These are phyloP conservation scores for Trapa incisa DNA, from an alignment of 345 rosid species.

Conservation along the genomic window DNA sequence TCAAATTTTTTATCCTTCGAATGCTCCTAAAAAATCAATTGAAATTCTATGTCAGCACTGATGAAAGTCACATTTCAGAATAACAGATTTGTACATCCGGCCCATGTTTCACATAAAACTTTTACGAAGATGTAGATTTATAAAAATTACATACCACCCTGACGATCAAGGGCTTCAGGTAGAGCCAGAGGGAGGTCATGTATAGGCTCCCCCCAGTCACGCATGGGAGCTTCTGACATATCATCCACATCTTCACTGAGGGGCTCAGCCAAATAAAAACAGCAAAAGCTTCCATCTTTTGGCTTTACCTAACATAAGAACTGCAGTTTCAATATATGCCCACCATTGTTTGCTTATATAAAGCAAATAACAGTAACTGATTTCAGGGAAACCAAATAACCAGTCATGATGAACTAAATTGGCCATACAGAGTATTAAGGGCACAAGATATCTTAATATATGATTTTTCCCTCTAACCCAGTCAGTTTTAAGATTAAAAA, in stretches of 20 bases:
- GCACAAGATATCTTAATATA: neutral
- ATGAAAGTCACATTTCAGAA: neutral
- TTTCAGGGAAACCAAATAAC: neutral
- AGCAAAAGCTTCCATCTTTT: conserved; percentile 40
- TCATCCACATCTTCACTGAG: conserved; percentile 29
- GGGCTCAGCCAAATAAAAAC: conserved; percentile 68
- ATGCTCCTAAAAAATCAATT: neutral
- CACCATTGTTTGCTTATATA: neutral
- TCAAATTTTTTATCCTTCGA: neutral
- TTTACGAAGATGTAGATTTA: neutral
- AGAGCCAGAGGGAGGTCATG: conserved; percentile 51
- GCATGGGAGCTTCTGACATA: conserved; percentile 21
- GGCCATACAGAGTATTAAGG: neutral
- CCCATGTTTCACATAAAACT: neutral
- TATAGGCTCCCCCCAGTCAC: conserved; percentile 15
- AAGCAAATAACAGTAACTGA: neutral
- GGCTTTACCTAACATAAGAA: conserved; percentile 50
- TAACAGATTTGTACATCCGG: neutral
- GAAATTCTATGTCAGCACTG: neutral
- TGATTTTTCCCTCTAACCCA: neutral
- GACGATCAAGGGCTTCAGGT: conserved; percentile 38
- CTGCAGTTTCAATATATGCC: conserved; percentile 6
- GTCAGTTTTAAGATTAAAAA: neutral
- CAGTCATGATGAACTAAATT: neutral
- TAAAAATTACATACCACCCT: conserved; percentile 37